Conservation (phyloP, 2,329 filamentous ascomycete species). For the Alternaria triticimaculans region DNA sequence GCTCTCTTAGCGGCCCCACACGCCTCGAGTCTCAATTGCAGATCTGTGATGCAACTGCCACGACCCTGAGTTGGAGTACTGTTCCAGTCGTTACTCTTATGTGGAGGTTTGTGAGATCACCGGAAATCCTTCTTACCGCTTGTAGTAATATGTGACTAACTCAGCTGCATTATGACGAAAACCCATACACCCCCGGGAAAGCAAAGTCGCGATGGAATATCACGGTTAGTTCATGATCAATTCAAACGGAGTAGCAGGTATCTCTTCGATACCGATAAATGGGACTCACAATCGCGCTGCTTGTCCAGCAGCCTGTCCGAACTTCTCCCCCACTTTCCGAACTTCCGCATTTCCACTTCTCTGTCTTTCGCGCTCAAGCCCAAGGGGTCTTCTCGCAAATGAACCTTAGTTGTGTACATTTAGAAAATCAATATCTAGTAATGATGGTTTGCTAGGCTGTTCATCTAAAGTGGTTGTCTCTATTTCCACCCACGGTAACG, state of each 20-base stretch:
- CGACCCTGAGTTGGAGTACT: neutral
- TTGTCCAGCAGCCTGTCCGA: neutral
- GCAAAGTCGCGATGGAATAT: neutral
- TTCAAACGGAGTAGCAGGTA: neutral
- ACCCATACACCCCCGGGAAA: neutral
- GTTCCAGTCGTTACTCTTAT: slow-evolving; percentile 7
- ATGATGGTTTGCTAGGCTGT: no score
- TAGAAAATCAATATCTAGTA: no score
- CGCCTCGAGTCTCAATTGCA: neutral
- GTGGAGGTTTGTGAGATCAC: slow-evolving; percentile 1
- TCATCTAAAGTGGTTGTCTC: no score
- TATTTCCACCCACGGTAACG: no score
- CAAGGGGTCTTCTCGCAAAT: no score
- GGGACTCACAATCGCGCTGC: neutral
- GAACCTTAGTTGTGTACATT: no score
- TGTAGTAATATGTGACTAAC: neutral
- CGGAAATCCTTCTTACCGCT: neutral
- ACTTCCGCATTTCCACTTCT: no score
- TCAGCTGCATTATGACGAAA: neutral
- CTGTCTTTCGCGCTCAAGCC: no score
- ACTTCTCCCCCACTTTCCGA: neutral
- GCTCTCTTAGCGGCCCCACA: slow-evolving; percentile 10
- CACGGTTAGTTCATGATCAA: neutral
- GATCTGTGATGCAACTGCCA: neutral
- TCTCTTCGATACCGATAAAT: neutral